A percentile compares a stretch with the other conserved stretches of the same genome.
Conservation (phyloP, 352 stramenopile species). For the Globisporangium carolinianum region DNA sequence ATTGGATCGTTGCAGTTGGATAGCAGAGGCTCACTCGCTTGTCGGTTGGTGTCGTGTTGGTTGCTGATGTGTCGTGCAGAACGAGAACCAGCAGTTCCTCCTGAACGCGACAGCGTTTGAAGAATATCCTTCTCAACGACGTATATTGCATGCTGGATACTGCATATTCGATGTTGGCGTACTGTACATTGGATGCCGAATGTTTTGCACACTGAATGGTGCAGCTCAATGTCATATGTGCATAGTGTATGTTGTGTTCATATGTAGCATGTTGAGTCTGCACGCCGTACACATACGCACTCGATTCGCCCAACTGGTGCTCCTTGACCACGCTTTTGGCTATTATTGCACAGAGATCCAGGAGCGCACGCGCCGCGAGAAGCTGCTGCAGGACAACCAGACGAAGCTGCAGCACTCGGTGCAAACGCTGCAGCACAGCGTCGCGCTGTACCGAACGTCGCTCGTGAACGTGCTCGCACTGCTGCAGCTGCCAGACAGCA, state of each 20-base stretch:
- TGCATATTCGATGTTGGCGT: too few relatives aligned
- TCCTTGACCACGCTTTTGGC: conserved; percentile 45
- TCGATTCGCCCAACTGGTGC: neutral
- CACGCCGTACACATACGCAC: neutral
- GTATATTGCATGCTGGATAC: too few relatives aligned
- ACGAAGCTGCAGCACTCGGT: conserved; percentile 62
- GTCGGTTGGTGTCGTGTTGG: neutral
- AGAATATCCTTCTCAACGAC: conserved; percentile 71
- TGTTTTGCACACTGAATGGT: too few relatives aligned
- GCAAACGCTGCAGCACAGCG: conserved; percentile 40
- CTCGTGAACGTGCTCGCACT: conserved; percentile 49
- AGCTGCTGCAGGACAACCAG: conserved; percentile 55
- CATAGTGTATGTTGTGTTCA: neutral
- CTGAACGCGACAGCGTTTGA: conserved; percentile 76
- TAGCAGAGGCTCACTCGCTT: neutral
- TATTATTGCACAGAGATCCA: conserved; percentile 55
- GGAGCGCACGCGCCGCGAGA: conserved; percentile 57
- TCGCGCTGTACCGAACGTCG: conserved; percentile 47
- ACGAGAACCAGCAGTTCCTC: conserved; percentile 81
- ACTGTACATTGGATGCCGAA: too few relatives aligned
- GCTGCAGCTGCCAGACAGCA: conserved; percentile 28
- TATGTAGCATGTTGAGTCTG: neutral
- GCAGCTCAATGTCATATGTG: too few relatives aligned
- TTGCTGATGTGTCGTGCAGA: conserved; percentile 22
- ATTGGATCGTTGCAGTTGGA: neutral